Evolutionary conservation across 345 rosid species (phyloP).

Genomic region (Schrenkiella parvula): DNA sequence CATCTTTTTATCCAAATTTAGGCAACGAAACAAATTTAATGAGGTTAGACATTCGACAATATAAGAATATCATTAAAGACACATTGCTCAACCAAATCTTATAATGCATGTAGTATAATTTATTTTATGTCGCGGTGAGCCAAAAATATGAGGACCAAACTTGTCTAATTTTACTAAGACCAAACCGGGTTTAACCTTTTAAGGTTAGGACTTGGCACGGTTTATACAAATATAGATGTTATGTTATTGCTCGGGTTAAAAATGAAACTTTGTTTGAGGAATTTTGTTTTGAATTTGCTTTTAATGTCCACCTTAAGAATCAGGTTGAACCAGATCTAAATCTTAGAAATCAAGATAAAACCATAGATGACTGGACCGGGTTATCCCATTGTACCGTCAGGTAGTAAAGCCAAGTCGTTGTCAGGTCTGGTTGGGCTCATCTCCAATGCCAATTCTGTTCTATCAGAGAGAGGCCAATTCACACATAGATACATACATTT

Average conservation of each 20-base stretch:
- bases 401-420: conserved; percentile 33
- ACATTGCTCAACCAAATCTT: conserved; percentile 2
- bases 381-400: conserved; percentile 19
- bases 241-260: too few species aligned
- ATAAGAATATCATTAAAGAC: conserved; percentile 13
- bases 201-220: neutral
- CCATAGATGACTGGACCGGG: conserved; percentile 5
- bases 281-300: neutral
- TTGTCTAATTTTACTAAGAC: neutral
- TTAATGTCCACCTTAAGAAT: neutral
- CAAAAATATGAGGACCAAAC: neutral
- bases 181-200: neutral
- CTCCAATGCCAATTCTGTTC: conserved; percentile 18
- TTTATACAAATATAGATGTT: neutral
- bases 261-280: neutral
- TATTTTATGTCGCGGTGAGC: neutral
- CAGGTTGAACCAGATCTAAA: neutral
- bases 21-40: conserved; percentile 17
- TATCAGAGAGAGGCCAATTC: conserved; percentile 1
- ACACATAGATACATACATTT: neutral
- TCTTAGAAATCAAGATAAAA: neutral
- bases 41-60: conserved; percentile 14
- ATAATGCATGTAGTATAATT: neutral
- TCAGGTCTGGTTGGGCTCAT: conserved; percentile 28
- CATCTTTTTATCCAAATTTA: conserved; percentile 20